phyloP scores from a whole-genome alignment of 1,139 yeast species.

The Yamadazyma jaroonii region DNA sequence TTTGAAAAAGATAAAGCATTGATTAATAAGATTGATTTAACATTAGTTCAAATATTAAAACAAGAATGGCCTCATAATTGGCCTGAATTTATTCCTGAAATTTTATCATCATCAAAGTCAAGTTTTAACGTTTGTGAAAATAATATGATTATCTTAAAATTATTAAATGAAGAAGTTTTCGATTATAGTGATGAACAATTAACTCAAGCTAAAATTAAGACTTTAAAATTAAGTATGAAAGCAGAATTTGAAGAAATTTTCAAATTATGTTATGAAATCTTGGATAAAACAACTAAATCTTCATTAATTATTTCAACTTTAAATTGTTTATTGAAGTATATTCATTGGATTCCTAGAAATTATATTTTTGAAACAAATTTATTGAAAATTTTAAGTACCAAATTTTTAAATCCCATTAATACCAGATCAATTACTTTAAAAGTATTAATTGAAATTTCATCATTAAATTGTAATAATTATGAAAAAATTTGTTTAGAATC shows the following conservation, averaged over 20 bases:
- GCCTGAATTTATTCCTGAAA: conserved; percentile 96
- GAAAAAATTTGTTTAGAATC: conserved; percentile 67
- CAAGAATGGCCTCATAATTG: conserved; percentile 99
- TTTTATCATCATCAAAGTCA: conserved; percentile 79
- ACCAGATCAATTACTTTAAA: conserved; percentile 84
- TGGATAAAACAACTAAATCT: conserved; percentile 83
- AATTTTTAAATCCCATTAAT: conserved; percentile 75
- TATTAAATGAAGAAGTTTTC: conserved; percentile 92
- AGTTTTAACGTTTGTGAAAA: conserved; percentile 95
- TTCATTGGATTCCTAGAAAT: conserved; percentile 92
- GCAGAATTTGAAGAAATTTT: conserved; percentile 92
- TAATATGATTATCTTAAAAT: conserved; percentile 87
- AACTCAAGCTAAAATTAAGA: conserved; percentile 91
- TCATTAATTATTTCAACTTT: conserved; percentile 83
- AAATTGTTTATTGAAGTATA: conserved; percentile 76
- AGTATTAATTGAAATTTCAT: conserved; percentile 88
- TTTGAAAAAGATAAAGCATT: conserved; percentile 77
- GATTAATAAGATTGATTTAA: conserved; percentile 89
- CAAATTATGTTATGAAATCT: conserved; percentile 86
- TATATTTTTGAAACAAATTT: conserved; percentile 87
- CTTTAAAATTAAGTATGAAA: conserved; percentile 78
- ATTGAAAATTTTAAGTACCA: conserved; percentile 65
- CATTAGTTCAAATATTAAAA: conserved; percentile 88
- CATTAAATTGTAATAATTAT: conserved; percentile 58
- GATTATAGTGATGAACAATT: conserved; percentile 92